phyloP scores from a whole-genome alignment of 106 monocot species.

The Amphibolis antarctica region DNA sequence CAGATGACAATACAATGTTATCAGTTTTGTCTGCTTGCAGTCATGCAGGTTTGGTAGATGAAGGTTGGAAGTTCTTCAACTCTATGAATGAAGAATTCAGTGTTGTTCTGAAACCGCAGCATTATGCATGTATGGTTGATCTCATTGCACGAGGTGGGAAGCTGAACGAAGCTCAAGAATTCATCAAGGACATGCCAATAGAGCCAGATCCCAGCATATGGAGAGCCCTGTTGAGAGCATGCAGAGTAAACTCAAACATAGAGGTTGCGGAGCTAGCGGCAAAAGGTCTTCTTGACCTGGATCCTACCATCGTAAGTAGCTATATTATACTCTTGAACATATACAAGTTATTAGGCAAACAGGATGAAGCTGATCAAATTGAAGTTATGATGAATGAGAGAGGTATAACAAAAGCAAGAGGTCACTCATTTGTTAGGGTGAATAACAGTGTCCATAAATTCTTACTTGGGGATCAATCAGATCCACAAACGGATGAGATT shows the following conservation, averaged over 20 bases:
- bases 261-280: constrained; percentile 21
- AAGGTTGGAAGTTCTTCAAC: constrained; percentile 22
- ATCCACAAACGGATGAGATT: constrained; percentile 16
- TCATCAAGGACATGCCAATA: constrained; percentile 21
- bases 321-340: constrained; percentile 21
- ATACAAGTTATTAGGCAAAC: constrained; percentile 17
- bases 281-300: constrained; percentile 17
- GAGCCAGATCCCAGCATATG: constrained; percentile 23
- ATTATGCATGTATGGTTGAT: constrained; percentile 29
- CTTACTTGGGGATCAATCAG: constrained; percentile 8
- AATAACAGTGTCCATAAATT: constrained; percentile 20
- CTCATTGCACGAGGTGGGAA: constrained; percentile 24
- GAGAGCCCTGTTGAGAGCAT: constrained; percentile 23
- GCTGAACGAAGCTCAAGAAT: constrained; percentile 17
- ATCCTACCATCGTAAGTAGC: constrained; percentile 9
- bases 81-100: constrained; percentile 19
- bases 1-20: constrained; percentile 13
- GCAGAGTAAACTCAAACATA: constrained; percentile 15
- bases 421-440: constrained; percentile 16
- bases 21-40: constrained; percentile 28
- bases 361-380: constrained; percentile 14
- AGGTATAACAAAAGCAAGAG: constrained; percentile 10
- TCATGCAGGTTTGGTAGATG: constrained; percentile 22
- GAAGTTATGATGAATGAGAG: constrained; percentile 16
- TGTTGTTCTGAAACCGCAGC: constrained; percentile 12